Evolutionary conservation across 1,139 yeast genomes (phyloP), one percentile per base, ranked within the genome.

Genomic region (Magnusiomyces tetraspermus): DNA sequence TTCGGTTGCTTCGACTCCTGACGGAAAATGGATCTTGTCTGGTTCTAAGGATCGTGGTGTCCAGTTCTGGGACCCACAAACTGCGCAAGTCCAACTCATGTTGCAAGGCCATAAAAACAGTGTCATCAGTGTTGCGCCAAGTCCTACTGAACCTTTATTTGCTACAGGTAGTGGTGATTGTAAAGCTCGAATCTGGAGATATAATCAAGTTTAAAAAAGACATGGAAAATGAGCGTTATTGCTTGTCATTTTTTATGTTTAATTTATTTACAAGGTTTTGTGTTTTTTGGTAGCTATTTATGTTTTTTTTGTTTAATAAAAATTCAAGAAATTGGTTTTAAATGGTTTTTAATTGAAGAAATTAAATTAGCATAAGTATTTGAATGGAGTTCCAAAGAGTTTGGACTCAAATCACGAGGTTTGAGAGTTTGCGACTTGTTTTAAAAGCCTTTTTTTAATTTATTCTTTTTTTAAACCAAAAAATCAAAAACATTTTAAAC

Each of bases 121-220:
- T 24, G 98, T 92, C 51, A 92, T 92, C 60, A 83, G 95, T 51
- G 97, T 92, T 43, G 92, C 96, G 46, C 97, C 92, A 22, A 82
- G 92, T 46, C 79, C 83, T 57, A 82, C 82, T 65, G 84, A 88
- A 45, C 82, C 83, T 46, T 82, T 88, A 60, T 92, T 92, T 75
- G 98, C 97, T 52, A 90, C 97, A 17, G 98, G 98, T 57, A 81
- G 90, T 69, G 98, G 98, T 67, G 98, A 92, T 71, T 90, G 96
- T 70, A 87, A 90, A 68, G 97, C 97, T 43, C 80, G 97, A 72
- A 85, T 92, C 65, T 92, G 98, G 98, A 81, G 82, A 67, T 87
- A 71, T 21, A 17, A 36, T 10, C 8, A 36, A 5, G 17, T 36
- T 36, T 36, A 36, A n/a, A 8, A 8, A 13, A 30, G 33, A 13